A percentile compares a stretch with the other conserved stretches of the same genome.
Conservation (phyloP, 2,329 filamentous ascomycete genomes). For the Pseudocercospora crystallina region DNA sequence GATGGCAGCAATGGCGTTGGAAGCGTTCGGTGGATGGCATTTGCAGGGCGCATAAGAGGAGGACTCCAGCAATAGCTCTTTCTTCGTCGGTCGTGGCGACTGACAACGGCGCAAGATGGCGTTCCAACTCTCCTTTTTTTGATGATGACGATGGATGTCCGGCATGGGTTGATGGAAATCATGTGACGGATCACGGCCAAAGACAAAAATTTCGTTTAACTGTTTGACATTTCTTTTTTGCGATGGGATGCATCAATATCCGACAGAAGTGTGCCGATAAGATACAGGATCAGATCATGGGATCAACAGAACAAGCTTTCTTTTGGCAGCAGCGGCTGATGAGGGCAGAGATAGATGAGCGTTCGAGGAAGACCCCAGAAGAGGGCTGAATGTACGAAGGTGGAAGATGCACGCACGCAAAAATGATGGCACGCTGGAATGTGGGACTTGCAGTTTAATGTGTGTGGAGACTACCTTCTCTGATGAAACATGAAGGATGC, state of each 20-base stretch:
- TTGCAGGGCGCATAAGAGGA: slow-evolving; percentile 18
- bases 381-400: neutral
- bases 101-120: neutral
- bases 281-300: neutral
- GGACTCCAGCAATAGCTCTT: slow-evolving; percentile 1
- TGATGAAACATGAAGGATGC: too few species aligned
- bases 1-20: slow-evolving; percentile 7
- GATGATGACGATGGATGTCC: slow-evolving; percentile 2
- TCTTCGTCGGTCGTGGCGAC: too few species aligned
- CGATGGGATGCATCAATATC: slow-evolving; percentile 5
- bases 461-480: too few species aligned
- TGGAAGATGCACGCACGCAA: neutral
- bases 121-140: neutral
- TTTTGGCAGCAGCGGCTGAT: neutral
- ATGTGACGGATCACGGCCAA: slow-evolving; percentile 6
- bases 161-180: slow-evolving; percentile 10
- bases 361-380: neutral
- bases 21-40: slow-evolving; percentile 17
- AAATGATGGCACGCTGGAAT: too few species aligned
- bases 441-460: too few species aligned
- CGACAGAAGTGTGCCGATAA: slow-evolving; percentile 13
- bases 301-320: neutral
- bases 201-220: slow-evolving; percentile 5
- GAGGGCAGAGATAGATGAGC: neutral
- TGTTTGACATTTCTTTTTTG: slow-evolving; percentile 4